These are phyloP conservation scores for Bipolaris victoriae DNA, from an alignment of 2,329 filamentous ascomycete genomes.

Conservation along the genomic window DNA sequence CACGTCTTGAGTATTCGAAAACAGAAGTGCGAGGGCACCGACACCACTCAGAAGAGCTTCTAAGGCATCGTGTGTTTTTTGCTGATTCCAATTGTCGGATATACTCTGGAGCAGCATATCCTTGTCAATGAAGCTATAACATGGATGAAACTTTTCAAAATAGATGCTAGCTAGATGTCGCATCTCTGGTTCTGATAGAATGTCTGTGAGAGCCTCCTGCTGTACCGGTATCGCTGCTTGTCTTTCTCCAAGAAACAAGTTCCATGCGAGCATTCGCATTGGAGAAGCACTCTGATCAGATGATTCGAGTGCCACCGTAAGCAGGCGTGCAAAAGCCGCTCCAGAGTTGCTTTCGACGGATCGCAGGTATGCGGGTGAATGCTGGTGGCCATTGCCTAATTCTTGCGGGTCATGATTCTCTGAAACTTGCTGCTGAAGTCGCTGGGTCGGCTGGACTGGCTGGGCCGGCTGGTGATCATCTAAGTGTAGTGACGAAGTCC, in stretches of 20 bases:
- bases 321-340: not conserved
- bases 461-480: not conserved
- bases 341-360: not conserved
- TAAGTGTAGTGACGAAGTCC: not conserved
- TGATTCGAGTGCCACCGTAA: not conserved
- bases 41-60: not conserved
- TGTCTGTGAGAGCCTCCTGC: not conserved
- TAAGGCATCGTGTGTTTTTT: not conserved
- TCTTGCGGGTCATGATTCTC: not conserved
- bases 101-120: not conserved
- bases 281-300: not conserved
- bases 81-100: not conserved
- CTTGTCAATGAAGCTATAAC: not conserved
- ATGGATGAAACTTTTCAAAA: not conserved
- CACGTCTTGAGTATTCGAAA: not conserved
- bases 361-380: not conserved
- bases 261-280: slow-evolving; percentile 1
- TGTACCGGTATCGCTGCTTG: not conserved
- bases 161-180: not conserved
- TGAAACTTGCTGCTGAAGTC: not conserved
- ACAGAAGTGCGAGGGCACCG: not conserved
- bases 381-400: not conserved
- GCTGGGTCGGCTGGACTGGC: not conserved
- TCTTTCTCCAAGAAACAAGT: not conserved
- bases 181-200: not conserved